phyloP scores from a whole-genome alignment of 352 stramenopile genomes.

The Phytopythium oedochilum region DNA sequence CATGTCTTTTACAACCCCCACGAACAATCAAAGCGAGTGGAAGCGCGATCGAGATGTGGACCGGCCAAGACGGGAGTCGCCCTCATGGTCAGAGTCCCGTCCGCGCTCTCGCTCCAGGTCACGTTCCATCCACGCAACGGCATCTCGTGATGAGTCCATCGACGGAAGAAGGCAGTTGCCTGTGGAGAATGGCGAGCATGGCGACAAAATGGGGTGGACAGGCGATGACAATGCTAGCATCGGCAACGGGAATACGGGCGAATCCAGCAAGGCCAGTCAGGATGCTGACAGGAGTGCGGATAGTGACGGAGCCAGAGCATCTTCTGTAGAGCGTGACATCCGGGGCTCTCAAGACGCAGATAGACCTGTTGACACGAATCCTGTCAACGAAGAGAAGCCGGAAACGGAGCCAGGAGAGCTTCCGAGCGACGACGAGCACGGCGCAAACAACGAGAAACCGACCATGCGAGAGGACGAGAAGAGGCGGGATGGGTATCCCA shows the following conservation, averaged over 20 bases:
- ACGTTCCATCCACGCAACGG: neutral
- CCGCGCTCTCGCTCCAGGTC: slow-evolving; percentile 3
- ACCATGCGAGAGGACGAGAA: neutral
- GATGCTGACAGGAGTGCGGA: neutral
- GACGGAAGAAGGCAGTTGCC: neutral
- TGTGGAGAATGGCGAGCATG: neutral
- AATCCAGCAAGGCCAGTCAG: neutral
- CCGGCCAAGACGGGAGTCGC: neutral
- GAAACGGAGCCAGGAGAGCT: neutral
- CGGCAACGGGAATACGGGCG: neutral
- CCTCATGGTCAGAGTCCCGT: neutral
- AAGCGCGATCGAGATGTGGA: neutral
- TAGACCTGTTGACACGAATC: neutral
- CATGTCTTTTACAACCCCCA: slow-evolving; percentile 1
- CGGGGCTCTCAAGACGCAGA: neutral
- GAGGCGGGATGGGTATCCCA: neutral
- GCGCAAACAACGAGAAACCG: neutral
- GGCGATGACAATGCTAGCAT: neutral
- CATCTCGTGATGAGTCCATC: neutral
- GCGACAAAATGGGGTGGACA: neutral
- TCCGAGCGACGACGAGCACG: neutral
- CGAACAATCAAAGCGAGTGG: neutral
- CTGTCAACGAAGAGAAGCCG: neutral
- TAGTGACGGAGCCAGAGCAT: neutral
- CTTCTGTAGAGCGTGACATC: neutral